Evolutionary conservation across 2,329 filamentous ascomycete species (phyloP).

Genomic region (Fusarium praegraminearum): DNA sequence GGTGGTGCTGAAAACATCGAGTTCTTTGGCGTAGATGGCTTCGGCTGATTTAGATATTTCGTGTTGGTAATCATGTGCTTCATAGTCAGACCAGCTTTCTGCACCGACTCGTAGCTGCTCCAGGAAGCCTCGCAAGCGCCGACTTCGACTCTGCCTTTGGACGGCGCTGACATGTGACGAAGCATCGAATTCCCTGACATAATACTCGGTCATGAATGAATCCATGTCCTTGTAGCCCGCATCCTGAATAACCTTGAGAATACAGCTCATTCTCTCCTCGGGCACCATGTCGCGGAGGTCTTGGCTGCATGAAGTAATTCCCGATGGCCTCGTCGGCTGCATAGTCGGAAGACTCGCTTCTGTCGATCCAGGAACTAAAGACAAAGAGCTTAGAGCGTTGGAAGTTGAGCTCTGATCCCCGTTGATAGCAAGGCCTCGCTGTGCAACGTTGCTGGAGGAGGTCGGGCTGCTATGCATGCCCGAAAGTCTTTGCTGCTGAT

Average conservation of each 20-base stretch:
- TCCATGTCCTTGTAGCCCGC: neutral
- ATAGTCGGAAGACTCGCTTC: neutral
- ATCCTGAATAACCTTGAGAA: neutral
- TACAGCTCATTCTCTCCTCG: neutral
- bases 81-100: neutral
- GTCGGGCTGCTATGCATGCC: neutral
- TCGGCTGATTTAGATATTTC: neutral
- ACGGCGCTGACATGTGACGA: neutral
- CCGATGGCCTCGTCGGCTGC: neutral
- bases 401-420: neutral
- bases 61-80: neutral
- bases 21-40: neutral
- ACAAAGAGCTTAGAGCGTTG: neutral
- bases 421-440: neutral
- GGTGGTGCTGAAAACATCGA: neutral
- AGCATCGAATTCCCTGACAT: neutral
- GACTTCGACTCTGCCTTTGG: neutral
- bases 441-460: neutral
- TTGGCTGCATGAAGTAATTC: neutral
- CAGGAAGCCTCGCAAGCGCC: neutral
- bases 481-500: neutral
- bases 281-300: neutral
- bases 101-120: neutral
- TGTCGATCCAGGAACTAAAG: neutral
- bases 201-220: neutral